Percentiles rank a stretch among this genome's conserved stretches.
phyloP scores from a whole-genome alignment of 352 stramenopile species.

The Phytophthora pseudosyringae region DNA sequence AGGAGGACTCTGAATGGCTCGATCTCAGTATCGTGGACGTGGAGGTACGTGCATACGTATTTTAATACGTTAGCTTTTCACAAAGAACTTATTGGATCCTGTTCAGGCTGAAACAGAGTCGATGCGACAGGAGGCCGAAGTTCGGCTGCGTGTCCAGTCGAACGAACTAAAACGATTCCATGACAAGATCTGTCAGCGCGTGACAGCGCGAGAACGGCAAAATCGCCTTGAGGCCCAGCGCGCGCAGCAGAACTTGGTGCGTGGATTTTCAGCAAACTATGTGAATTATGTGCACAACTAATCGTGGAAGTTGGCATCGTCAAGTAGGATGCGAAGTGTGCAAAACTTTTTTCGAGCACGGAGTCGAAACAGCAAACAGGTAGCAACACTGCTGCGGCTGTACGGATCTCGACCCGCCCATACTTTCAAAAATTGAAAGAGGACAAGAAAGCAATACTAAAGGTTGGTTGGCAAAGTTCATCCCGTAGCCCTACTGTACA shows the following conservation, averaged over 20 bases:
- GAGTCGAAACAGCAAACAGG: slow-evolving; percentile 4
- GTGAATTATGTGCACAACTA: background rate
- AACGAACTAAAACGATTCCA: slow-evolving; percentile 64
- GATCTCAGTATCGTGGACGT: slow-evolving; percentile 22
- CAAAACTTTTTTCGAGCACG: slow-evolving; percentile 39
- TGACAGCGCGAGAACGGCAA: slow-evolving; percentile 53
- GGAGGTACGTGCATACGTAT: slow-evolving; percentile 12
- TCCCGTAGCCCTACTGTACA: too few relatives aligned
- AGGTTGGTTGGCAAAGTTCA: slow-evolving; percentile 18
- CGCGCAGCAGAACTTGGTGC: slow-evolving; percentile 33
- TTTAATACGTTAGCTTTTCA: background rate
- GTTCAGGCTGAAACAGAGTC: slow-evolving; percentile 43
- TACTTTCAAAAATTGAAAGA: slow-evolving; percentile 28
- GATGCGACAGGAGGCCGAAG: slow-evolving; percentile 40
- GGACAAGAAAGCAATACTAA: slow-evolving; percentile 21
- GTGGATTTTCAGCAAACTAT: background rate
- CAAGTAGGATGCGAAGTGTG: slow-evolving; percentile 46
- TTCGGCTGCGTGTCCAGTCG: slow-evolving; percentile 42
- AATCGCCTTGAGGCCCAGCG: slow-evolving; percentile 38
- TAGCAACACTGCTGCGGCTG: background rate
- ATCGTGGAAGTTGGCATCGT: background rate
- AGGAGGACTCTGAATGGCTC: slow-evolving; percentile 20
- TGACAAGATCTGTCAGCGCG: slow-evolving; percentile 62
- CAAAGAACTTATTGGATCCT: slow-evolving; percentile 4
- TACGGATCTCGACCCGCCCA: slow-evolving; percentile 12